A percentile compares a stretch with the other conserved stretches of the same genome.
phyloP scores from a whole-genome alignment of 768 basidiomycete species.

The Boletus reticuloceps region DNA sequence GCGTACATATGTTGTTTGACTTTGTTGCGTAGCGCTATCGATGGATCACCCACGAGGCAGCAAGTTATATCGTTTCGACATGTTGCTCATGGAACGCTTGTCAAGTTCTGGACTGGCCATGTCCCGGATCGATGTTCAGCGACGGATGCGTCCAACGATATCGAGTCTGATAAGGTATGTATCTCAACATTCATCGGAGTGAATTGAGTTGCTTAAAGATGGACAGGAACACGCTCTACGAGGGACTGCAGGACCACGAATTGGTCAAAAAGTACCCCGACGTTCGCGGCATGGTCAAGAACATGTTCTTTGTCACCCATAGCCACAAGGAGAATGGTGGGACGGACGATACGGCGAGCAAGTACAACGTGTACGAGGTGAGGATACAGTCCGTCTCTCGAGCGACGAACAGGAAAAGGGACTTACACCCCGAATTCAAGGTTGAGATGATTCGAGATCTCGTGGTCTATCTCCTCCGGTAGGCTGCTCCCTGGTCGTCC shows the following conservation, averaged over 20 bases:
- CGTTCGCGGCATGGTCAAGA: conserved; percentile 60
- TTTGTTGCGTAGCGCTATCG: conserved; percentile 50
- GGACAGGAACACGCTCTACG: conserved; percentile 57
- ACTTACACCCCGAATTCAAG: conserved; percentile 18
- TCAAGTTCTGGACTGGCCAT: conserved; percentile 55
- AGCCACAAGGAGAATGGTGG: conserved; percentile 57
- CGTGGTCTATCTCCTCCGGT: conserved; percentile 49
- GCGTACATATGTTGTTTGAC: background rate
- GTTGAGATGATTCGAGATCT: conserved; percentile 50
- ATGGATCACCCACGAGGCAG: conserved; percentile 61
- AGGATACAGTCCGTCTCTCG: conserved; percentile 32
- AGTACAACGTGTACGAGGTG: conserved; percentile 71
- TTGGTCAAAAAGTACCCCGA: conserved; percentile 48
- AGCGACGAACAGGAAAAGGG: background rate
- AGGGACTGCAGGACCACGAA: conserved; percentile 54
- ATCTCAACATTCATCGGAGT: background rate
- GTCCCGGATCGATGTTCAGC: conserved; percentile 69
- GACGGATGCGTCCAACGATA: conserved; percentile 73
- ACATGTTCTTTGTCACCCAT: conserved; percentile 70
- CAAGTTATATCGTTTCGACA: conserved; percentile 61
- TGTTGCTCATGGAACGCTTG: conserved; percentile 75
- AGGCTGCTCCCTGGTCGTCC: background rate
- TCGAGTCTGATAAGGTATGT: conserved; percentile 43
- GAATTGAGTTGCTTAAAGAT: background rate
- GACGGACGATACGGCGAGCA: conserved; percentile 60